Conservation (phyloP, 1,284 basidiomycete species). For the Pseudozyma tsukubaensis region DNA sequence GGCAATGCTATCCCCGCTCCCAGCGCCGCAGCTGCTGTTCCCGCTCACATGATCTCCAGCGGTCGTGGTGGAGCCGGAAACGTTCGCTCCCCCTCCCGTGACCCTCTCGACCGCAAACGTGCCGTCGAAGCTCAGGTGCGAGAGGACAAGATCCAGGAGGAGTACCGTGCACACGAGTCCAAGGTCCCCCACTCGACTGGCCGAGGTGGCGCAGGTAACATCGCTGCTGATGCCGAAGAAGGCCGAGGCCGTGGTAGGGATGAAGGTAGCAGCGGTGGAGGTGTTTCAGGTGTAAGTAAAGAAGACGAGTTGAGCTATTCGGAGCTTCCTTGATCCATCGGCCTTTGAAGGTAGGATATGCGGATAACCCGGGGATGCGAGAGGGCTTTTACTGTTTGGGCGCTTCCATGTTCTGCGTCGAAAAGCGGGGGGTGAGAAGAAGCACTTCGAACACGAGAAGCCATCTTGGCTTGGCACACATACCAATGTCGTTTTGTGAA, state of each 20-base stretch:
- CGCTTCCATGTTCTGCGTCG: too few relatives aligned
- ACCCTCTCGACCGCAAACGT: slow-evolving; percentile 70
- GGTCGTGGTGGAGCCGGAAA: slow-evolving; percentile 83
- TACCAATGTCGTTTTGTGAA: too few relatives aligned
- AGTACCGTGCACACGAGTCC: slow-evolving; percentile 64
- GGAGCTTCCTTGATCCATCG: too few relatives aligned
- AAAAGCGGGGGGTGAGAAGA: too few relatives aligned
- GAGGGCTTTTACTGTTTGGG: too few relatives aligned
- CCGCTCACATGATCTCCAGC: slow-evolving; percentile 70
- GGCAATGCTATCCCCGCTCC: slow-evolving; percentile 31
- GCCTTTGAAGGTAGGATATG: too few relatives aligned
- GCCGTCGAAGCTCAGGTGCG: slow-evolving; percentile 47
- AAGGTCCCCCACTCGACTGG: slow-evolving; percentile 75
- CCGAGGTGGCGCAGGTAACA: slow-evolving; percentile 78
- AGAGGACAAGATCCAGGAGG: slow-evolving; percentile 69
- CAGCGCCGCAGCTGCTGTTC: slow-evolving; percentile 30
- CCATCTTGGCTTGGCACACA: too few relatives aligned
- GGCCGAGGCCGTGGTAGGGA: slow-evolving; percentile 50
- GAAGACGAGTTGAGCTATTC: background rate
- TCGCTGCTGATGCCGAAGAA: slow-evolving; percentile 61
- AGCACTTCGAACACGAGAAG: too few relatives aligned
- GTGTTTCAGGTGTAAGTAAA: slow-evolving; percentile 47
- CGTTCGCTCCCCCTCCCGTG: slow-evolving; percentile 78
- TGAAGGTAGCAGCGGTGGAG: slow-evolving; percentile 23
- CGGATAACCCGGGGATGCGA: too few relatives aligned